phyloP scores from a whole-genome alignment of 768 basidiomycete genomes.

The Paxillus rubicundulus region DNA sequence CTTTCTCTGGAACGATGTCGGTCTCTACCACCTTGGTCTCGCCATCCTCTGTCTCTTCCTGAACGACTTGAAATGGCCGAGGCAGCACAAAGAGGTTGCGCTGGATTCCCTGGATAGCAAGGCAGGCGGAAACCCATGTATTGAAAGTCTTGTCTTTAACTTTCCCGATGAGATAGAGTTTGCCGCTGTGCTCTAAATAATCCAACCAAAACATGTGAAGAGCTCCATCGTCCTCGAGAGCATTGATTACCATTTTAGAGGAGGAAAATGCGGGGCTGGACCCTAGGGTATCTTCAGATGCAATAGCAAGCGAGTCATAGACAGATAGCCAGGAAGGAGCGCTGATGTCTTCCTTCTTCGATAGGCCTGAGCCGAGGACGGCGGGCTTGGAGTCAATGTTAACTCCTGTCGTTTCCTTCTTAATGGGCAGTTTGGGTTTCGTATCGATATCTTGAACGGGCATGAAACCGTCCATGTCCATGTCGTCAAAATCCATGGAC shows the following conservation, averaged over 20 bases:
- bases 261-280: constrained; percentile 34
- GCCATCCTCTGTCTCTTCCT: constrained; percentile 31
- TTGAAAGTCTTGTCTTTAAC: constrained; percentile 69
- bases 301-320: constrained; percentile 68
- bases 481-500: constrained; percentile 53
- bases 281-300: constrained; percentile 59
- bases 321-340: constrained; percentile 70
- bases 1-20: constrained; percentile 64
- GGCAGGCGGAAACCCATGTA: constrained; percentile 79
- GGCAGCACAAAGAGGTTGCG: constrained; percentile 91
- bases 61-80: constrained; percentile 55
- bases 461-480: constrained; percentile 54
- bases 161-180: constrained; percentile 88
- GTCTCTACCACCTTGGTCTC: constrained; percentile 52
- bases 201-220: constrained; percentile 96
- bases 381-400: constrained; percentile 17
- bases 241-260: constrained; percentile 45
- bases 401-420: constrained; percentile 12
- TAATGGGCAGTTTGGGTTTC: constrained; percentile 35
- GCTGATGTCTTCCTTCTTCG: constrained; percentile 46
- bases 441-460: constrained; percentile 56
- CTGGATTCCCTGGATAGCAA: constrained; percentile 81
- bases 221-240: constrained; percentile 80
- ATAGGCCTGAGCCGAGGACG: constrained; percentile 6
- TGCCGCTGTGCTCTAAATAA: constrained; percentile 83